phyloP scores from a whole-genome alignment of 768 basidiomycete genomes.

The Xanthoconium stramineum region DNA sequence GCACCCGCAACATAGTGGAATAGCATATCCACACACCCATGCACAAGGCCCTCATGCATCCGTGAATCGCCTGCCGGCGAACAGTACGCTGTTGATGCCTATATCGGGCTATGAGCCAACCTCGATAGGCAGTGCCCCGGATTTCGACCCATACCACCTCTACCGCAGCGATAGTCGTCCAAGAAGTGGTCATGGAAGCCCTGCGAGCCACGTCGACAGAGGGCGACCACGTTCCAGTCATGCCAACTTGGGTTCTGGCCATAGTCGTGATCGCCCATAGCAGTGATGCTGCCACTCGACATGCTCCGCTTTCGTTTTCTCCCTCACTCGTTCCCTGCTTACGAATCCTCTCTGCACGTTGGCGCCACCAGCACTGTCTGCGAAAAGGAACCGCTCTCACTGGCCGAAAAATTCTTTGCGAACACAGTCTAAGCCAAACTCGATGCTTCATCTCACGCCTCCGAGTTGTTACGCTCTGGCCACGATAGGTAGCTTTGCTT shows the following conservation, averaged over 20 bases:
- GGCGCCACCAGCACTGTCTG: slow-evolving; percentile 2
- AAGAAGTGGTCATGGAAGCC: slow-evolving; percentile 38
- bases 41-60: slow-evolving; percentile 21
- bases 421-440: not conserved
- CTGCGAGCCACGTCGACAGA: slow-evolving; percentile 23
- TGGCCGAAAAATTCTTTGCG: slow-evolving; percentile 3
- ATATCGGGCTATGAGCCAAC: slow-evolving; percentile 54
- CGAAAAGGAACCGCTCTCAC: slow-evolving; percentile 6
- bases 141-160: slow-evolving; percentile 24
- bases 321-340: not conserved
- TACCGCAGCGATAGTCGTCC: slow-evolving; percentile 40
- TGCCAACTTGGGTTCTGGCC: slow-evolving; percentile 4
- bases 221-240: slow-evolving; percentile 22
- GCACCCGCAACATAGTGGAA: slow-evolving; percentile 11
- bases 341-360: slow-evolving; percentile 1
- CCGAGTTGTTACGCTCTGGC: slow-evolving; percentile 1
- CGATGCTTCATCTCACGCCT: slow-evolving; percentile 1
- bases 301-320: not conserved
- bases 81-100: slow-evolving; percentile 72
- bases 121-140: slow-evolving; percentile 25
- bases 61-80: slow-evolving; percentile 49
- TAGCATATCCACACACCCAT: slow-evolving; percentile 25
- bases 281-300: not conserved
- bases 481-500: slow-evolving; percentile 16
- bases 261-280: slow-evolving; percentile 8